Evolutionary conservation across 352 stramenopile genomes (phyloP).

Genomic region (Phytophthora pseudosyringae): DNA sequence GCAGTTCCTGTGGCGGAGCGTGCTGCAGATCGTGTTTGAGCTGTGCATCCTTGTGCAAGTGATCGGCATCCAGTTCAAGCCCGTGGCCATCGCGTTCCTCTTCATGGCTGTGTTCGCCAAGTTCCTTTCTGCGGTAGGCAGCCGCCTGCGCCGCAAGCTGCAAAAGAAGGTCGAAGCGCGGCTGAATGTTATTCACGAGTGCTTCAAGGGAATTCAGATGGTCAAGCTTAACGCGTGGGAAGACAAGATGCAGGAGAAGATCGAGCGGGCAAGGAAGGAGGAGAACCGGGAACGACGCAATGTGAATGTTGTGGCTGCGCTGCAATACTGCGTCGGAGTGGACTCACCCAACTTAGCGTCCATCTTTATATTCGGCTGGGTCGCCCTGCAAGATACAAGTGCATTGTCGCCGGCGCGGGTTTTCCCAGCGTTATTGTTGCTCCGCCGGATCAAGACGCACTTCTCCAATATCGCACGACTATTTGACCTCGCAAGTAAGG

Average conservation of each 20-base stretch:
- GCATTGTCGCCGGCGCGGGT: conserved; percentile 40
- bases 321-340: conserved; percentile 39
- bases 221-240: conserved; percentile 72
- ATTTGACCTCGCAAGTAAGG: conserved; percentile 33
- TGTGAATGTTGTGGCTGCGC: conserved; percentile 29
- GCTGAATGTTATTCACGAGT: conserved; percentile 53
- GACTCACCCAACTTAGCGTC: conserved; percentile 45
- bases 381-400: conserved; percentile 37
- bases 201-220: conserved; percentile 62
- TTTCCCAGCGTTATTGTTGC: conserved; percentile 43
- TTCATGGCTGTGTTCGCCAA: conserved; percentile 30
- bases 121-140: conserved; percentile 30
- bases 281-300: conserved; percentile 39
- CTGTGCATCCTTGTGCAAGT: conserved; percentile 49
- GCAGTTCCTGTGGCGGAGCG: conserved; percentile 39
- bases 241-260: conserved; percentile 50
- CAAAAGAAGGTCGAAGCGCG: conserved; percentile 29
- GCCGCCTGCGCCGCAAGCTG: conserved; percentile 28
- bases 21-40: conserved; percentile 42
- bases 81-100: conserved; percentile 37
- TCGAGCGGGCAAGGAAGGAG: conserved; percentile 44
- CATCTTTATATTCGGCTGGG: conserved; percentile 47
- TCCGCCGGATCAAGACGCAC: conserved; percentile 42
- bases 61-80: conserved; percentile 39
- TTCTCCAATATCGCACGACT: conserved; percentile 36